phyloP scores from a whole-genome alignment of 1,139 yeast species.

The Yamadazyma friedrichii region DNA sequence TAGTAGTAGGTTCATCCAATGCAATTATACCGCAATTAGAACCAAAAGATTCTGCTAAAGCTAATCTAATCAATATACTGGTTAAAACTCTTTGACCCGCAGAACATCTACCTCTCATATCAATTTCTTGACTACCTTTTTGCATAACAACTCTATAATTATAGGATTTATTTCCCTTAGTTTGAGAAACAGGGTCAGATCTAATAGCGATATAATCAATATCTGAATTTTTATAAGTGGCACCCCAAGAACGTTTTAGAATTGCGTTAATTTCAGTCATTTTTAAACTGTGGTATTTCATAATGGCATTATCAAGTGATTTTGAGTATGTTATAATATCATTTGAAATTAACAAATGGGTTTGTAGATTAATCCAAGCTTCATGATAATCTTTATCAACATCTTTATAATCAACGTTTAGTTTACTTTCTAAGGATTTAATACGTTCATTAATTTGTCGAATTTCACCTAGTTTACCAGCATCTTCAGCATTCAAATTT shows the following conservation, averaged over 20 bases:
- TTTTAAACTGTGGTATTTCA: slow-evolving; percentile 87
- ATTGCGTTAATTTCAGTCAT: slow-evolving; percentile 92
- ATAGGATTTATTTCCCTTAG: slow-evolving; percentile 68
- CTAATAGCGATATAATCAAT: slow-evolving; percentile 86
- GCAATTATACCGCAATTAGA: slow-evolving; percentile 94
- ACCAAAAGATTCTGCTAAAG: slow-evolving; percentile 95
- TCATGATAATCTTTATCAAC: slow-evolving; percentile 62
- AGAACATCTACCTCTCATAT: slow-evolving; percentile 97
- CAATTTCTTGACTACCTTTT: slow-evolving; percentile 87
- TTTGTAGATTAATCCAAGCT: slow-evolving; percentile 76
- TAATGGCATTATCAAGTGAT: slow-evolving; percentile 89
- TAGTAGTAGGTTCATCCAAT: slow-evolving; percentile 96
- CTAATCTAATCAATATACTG: slow-evolving; percentile 84
- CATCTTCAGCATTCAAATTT: slow-evolving; percentile 61
- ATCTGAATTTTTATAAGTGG: slow-evolving; percentile 93
- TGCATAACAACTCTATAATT: slow-evolving; percentile 95
- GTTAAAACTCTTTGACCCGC: slow-evolving; percentile 98
- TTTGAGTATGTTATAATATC: slow-evolving; percentile 81
- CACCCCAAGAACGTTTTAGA: slow-evolving; percentile 88
- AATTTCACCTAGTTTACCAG: slow-evolving; percentile 82
- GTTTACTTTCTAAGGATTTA: slow-evolving; percentile 51
- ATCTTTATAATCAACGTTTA: slow-evolving; percentile 67
- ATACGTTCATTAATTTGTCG: slow-evolving; percentile 80
- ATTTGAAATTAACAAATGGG: slow-evolving; percentile 75
- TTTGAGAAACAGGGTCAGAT: slow-evolving; percentile 67